These are phyloP conservation scores for Rhododendron williamsianum DNA, from an alignment of 148 eudicot species.

Conservation along the genomic window DNA sequence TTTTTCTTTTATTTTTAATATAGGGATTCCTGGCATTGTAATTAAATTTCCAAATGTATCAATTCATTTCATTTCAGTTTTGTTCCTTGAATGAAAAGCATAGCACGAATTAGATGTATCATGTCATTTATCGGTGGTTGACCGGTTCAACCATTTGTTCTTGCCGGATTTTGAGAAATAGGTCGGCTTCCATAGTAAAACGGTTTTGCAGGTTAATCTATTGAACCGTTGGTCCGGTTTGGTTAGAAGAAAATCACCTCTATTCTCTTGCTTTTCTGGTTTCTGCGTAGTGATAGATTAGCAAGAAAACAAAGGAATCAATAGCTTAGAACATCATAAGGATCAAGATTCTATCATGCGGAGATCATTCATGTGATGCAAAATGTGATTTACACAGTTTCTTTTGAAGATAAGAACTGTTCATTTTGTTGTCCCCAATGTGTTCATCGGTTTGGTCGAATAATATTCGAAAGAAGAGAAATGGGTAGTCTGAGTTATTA, in stretches of 20 bases:
- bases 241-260: neutral
- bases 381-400: no score
- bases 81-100: neutral
- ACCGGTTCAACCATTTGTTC: neutral
- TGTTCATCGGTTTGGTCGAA: neutral
- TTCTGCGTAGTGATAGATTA: no score
- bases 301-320: no score
- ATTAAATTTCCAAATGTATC: constrained; percentile 7
- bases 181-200: neutral
- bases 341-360: no score
- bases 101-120: neutral
- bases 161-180: neutral
- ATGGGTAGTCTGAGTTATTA: no score
- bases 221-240: neutral
- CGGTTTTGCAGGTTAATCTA: neutral
- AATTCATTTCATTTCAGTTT: neutral
- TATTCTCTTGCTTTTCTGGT: neutral
- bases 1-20: neutral
- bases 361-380: no score
- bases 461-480: neutral
- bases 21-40: constrained; percentile 1
- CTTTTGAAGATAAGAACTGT: no score
- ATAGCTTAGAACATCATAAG: no score
- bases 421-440: neutral
- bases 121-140: neutral